phyloP scores from a whole-genome alignment of 2,329 filamentous ascomycete species.

The Claviceps sp. region DNA sequence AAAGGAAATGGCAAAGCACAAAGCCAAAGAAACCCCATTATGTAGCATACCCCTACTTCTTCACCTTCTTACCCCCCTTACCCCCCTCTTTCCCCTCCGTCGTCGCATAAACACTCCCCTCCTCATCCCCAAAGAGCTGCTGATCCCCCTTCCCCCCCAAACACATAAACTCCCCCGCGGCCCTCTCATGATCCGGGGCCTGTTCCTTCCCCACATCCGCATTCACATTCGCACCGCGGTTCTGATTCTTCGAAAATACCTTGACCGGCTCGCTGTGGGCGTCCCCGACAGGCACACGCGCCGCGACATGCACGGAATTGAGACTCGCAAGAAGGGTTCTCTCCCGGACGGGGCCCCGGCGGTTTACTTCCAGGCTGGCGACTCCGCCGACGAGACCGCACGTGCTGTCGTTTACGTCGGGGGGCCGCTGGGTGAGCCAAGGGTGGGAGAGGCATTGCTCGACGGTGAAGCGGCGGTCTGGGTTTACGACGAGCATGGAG shows the following conservation, averaged over 20 bases:
- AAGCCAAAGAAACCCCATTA: neutral
- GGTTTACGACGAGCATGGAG: conserved; percentile 81
- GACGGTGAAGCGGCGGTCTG: conserved; percentile 70
- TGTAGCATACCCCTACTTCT: conserved; percentile 11
- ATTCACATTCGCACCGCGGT: conserved; percentile 21
- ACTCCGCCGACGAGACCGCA: conserved; percentile 85
- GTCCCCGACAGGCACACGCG: conserved; percentile 40
- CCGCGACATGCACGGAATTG: conserved; percentile 53
- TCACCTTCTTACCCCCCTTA: conserved; percentile 18
- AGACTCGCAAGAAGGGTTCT: conserved; percentile 73
- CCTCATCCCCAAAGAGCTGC: conserved; percentile 56
- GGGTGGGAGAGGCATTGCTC: conserved; percentile 86
- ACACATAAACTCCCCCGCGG: conserved; percentile 64
- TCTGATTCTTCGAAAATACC: conserved; percentile 59
- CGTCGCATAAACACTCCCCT: conserved; percentile 33
- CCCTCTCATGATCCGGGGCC: conserved; percentile 52
- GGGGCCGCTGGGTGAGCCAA: conserved; percentile 57
- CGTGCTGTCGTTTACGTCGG: conserved; percentile 68
- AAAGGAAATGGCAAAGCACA: neutral
- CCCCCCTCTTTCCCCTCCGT: conserved; percentile 18
- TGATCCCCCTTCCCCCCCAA: conserved; percentile 81
- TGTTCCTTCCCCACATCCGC: conserved; percentile 39
- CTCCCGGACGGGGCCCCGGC: conserved; percentile 66
- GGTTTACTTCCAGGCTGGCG: conserved; percentile 67
- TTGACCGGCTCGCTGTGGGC: conserved; percentile 48